phyloP scores from a whole-genome alignment of 2,329 filamentous ascomycete species.

The Ophiostoma sp. region DNA sequence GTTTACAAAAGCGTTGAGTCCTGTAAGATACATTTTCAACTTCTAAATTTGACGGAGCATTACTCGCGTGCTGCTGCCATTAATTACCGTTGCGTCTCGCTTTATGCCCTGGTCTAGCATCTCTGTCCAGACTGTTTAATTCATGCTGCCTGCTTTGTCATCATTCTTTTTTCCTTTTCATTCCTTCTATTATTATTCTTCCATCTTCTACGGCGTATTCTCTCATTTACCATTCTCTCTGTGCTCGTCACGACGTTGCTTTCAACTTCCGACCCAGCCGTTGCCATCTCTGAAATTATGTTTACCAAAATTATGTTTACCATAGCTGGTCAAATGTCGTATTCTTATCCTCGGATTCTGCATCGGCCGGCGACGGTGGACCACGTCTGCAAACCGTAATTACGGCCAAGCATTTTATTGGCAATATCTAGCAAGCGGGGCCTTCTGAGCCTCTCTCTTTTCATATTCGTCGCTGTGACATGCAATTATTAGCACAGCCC shows the following conservation, averaged over 20 bases:
- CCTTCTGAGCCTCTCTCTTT: background rate
- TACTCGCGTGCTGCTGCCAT: conserved; percentile 1
- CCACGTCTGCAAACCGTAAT: conserved; percentile 15
- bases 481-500: background rate
- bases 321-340: background rate
- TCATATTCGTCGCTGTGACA: background rate
- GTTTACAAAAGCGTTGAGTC: no score
- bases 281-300: background rate
- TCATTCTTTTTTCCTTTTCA: background rate
- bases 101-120: background rate
- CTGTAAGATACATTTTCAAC: background rate
- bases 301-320: no score
- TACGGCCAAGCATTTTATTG: conserved; percentile 21
- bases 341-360: conserved; percentile 9
- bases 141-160: background rate
- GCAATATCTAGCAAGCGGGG: conserved; percentile 15
- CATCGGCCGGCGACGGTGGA: conserved; percentile 12
- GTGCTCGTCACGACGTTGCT: background rate
- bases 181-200: background rate
- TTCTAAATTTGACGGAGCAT: conserved; percentile 1
- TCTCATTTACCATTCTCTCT: background rate
- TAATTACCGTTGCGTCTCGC: conserved; percentile 3
- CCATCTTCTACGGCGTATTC: background rate
- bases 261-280: conserved; percentile 8
- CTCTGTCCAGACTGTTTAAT: background rate